Evolutionary conservation across 2,329 filamentous ascomycete species (phyloP).

Genomic region (Aureobasidium sp.): DNA sequence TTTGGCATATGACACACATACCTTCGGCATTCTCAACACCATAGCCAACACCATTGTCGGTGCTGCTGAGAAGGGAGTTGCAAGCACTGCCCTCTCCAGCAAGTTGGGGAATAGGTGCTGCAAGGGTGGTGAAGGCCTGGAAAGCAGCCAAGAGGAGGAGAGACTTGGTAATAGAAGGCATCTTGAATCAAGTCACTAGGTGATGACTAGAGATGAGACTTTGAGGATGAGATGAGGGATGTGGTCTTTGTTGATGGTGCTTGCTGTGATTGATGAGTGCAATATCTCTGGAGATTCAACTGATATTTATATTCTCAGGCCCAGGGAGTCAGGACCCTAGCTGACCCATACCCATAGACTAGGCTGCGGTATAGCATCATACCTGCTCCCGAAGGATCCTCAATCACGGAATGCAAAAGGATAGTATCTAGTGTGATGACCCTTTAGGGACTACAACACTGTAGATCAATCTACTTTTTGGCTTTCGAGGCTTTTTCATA

Average conservation of each 20-base stretch:
- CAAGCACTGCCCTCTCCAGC: constrained; percentile 29
- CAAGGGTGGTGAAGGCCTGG: constrained; percentile 13
- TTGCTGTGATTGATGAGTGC: neutral
- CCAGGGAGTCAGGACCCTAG: neutral
- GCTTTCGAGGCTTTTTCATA: neutral
- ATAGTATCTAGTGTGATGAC: neutral
- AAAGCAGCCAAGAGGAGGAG: constrained; percentile 1
- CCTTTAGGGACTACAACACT: neutral
- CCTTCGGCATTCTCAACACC: constrained; percentile 27
- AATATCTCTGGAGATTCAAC: neutral
- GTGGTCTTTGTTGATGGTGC: neutral
- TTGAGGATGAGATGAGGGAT: neutral
- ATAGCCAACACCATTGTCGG: constrained; percentile 29
- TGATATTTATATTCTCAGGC: constrained; percentile 2
- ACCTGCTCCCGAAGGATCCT: neutral
- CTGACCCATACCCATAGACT: too few relatives aligned
- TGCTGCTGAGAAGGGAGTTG: constrained; percentile 26
- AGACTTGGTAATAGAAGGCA: constrained; percentile 14
- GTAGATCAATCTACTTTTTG: neutral
- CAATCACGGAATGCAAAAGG: too few relatives aligned
- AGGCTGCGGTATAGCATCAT: constrained; percentile 3
- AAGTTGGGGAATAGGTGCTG: constrained; percentile 27
- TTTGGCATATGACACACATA: neutral
- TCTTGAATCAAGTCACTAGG: neutral
- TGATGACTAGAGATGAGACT: neutral